phyloP scores from a whole-genome alignment of 225 moss, liverwort and hornwort species.

The Pseudoscleropodium purum region DNA sequence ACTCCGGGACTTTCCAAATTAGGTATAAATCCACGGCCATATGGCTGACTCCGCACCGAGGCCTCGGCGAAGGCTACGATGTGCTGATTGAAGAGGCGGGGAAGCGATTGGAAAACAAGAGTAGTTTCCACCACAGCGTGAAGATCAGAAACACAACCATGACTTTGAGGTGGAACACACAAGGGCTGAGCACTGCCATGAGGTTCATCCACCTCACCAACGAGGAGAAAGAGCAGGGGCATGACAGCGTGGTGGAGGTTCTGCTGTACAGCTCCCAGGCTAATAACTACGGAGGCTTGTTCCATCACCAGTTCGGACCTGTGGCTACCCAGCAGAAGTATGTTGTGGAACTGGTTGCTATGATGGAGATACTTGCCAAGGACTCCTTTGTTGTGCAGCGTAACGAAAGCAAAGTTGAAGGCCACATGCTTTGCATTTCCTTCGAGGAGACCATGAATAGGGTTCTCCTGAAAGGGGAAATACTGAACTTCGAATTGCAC shows the following conservation, averaged over 20 bases:
- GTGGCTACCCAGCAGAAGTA: background rate
- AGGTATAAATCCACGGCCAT: background rate
- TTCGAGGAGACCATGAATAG: background rate
- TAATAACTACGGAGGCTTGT: background rate
- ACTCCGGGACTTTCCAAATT: background rate
- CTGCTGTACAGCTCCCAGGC: background rate
- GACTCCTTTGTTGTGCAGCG: background rate
- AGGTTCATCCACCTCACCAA: background rate
- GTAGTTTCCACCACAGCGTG: background rate
- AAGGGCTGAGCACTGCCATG: background rate
- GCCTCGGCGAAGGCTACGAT: background rate
- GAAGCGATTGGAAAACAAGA: background rate
- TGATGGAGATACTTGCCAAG: background rate
- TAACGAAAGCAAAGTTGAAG: rapidly evolving
- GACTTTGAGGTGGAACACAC: background rate
- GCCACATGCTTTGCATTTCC: background rate
- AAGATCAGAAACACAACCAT: background rate
- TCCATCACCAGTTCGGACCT: background rate
- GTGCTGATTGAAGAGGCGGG: background rate
- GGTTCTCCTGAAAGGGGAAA: background rate
- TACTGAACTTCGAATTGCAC: background rate
- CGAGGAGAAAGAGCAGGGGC: background rate
- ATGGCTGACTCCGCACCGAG: background rate
- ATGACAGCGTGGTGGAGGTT: background rate
- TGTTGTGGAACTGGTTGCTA: background rate